Evolutionary conservation across 31 red algal species (phyloP), one percentile per base, ranked within the genome.

Genomic region (Odonthalia washingtoniensis): DNA sequence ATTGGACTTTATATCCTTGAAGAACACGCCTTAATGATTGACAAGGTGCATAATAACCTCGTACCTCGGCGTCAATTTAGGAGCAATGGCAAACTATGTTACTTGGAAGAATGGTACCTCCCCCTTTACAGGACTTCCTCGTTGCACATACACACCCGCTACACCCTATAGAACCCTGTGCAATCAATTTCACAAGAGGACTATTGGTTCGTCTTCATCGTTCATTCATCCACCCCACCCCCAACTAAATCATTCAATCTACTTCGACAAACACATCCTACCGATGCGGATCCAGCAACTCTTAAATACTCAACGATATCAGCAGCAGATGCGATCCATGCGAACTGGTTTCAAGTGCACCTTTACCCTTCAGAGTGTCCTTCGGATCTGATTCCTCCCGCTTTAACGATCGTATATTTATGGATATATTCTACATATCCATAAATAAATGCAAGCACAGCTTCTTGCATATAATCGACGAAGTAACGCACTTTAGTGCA

Each of bases 351-450:
- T n/a, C 73, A 33, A 24, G 0, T 4, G 66, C 82, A 52, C 35
- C 82, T 26, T 52, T 35, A 9, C 39, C 0, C 16, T 85, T 85
- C 45, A 31, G 67, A 9, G 66, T 74, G 17, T 32, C 67, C 18
- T 35, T 85, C 33, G 68, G 82, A 42, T 18, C 82, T 36, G 82
- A 74, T 30, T 17, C 73, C 38, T 18, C 30, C 3, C 66, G 40
- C 3, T 73, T 74, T 30, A 85, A 85, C 69, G 82, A 74, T 57
- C 33, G 69, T 2, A 61, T 75, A 4, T 27, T 74, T 40, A 45
- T 83, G 33, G 63, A 83, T 21, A 83, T 83, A 5, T 69, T 83
- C 4, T 83, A 83, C 80, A n/a, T n/a, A n/a, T n/a, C n/a, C n/a
- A n/a, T n/a, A n/a, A n/a, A n/a, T n/a, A 69, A 39, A 30, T 0